Base-by-base conservation (phyloP, 345 rosid genomes). In the Syzygium aromaticum region DNA sequence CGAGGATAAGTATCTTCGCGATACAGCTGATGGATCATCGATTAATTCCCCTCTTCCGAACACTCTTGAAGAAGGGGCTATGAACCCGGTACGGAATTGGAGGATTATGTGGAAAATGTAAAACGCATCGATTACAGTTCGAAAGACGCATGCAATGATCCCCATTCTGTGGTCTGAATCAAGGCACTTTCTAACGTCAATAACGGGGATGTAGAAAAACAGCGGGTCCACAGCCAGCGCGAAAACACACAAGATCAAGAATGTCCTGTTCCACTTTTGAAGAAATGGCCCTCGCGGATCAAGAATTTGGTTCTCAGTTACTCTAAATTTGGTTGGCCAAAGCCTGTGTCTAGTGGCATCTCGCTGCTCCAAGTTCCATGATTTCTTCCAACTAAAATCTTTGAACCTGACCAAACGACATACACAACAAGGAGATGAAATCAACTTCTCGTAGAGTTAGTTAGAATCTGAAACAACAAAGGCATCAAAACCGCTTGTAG, bases 21-120 rank as follows among this genome's bases (percentile, higher is more conserved):
- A 94, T 51, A 96, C 92, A 4, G 87, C 77, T 54, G 49, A 30
- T 80, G 93, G 93, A 91, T 95, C 98, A 43, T 94, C 92, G 7
- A 94, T 90, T 89, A 96, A 86, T 84, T 91, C 99, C 7, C 97
- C 99, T 90, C 98, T 94, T 61, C 98, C 98, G 51, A 96, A 94
- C 4, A 94, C 98, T 43, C 97, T 93, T 15, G 98, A 94, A 88
- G 95, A 86, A 86, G 96, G 96, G 85, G 97, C 91, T 12, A 96
- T 89, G 85, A 91, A 94, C 86, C 95, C 98, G 11, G 98, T 95
- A 5, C 94, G 93, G 86, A 96, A 96, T 85, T 94, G 95, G 89
- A 95, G 94, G 85, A 94, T 85, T 52, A 96, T 94, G 33, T 89
- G 98, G 87, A 94, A 87, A 49, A 93, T 28, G 64, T 95, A 95